Conservation (phyloP, 2,329 filamentous ascomycete genomes). For the Colletotrichum gigasporum region DNA sequence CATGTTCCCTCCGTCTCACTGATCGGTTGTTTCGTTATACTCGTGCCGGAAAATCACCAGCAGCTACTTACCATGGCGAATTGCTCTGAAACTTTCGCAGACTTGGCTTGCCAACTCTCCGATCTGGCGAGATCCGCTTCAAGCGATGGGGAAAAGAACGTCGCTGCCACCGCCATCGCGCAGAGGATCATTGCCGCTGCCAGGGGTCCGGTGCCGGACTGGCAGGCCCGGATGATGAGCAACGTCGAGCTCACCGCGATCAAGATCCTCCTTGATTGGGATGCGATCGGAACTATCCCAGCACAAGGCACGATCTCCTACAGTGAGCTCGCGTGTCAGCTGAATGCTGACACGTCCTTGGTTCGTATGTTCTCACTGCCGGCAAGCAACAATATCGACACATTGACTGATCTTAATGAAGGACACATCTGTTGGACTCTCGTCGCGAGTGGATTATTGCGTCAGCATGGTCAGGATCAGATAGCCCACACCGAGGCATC, state of each 20-base stretch:
- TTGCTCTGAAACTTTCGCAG: background rate
- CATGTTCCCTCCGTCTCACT: background rate
- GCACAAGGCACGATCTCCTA: constrained; percentile 37
- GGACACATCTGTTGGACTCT: constrained; percentile 35
- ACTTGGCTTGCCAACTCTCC: constrained; percentile 5
- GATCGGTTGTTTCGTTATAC: background rate
- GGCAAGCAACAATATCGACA: too few species aligned
- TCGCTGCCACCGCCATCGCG: constrained; percentile 8
- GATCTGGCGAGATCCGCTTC: background rate
- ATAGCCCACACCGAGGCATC: constrained; percentile 37
- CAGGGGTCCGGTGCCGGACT: constrained; percentile 11
- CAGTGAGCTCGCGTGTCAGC: constrained; percentile 37
- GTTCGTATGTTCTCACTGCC: constrained; percentile 33
- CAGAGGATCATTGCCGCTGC: constrained; percentile 12
- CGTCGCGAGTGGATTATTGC: constrained; percentile 32
- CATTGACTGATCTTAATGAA: background rate
- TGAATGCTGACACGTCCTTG: constrained; percentile 39
- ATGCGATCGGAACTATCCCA: constrained; percentile 43
- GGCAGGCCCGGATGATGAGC: constrained; percentile 9
- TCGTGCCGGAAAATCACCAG: background rate
- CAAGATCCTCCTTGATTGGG: constrained; percentile 43
- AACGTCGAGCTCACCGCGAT: constrained; percentile 8
- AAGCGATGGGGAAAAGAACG: constrained; percentile 10
- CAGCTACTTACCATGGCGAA: background rate
- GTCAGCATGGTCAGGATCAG: constrained; percentile 31